A percentile compares a stretch with the other conserved stretches of the same genome.
Evolutionary conservation across 768 basidiomycete species (phyloP).

Genomic region (Cystobasidium onofrii): DNA sequence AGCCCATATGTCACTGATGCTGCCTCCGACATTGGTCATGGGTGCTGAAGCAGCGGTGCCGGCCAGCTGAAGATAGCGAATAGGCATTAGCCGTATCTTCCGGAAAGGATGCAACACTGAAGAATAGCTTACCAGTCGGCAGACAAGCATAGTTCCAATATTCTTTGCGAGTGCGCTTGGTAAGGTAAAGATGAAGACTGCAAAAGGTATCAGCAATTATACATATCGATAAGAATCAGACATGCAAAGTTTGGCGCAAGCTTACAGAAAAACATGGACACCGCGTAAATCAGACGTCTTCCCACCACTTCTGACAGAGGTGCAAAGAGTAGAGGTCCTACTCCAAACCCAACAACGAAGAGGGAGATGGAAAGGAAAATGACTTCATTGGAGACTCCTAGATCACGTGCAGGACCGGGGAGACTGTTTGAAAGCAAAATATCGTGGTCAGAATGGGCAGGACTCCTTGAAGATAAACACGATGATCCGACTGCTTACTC

Average conservation of each 20-base stretch:
- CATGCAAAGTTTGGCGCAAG: too few species aligned
- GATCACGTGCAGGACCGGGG: too few species aligned
- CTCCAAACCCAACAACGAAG: not conserved
- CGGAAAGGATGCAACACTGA: not conserved
- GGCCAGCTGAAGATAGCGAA: slow-evolving; percentile 36
- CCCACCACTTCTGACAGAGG: slow-evolving; percentile 34
- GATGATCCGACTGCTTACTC: too few species aligned
- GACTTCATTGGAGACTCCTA: not conserved
- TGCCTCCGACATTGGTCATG: slow-evolving; percentile 42
- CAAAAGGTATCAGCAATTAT: slow-evolving; percentile 40
- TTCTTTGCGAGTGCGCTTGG: slow-evolving; percentile 44
- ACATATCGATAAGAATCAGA: not conserved
- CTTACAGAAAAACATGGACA: slow-evolving; percentile 41
- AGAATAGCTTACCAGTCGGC: slow-evolving; percentile 32
- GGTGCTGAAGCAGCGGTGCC: slow-evolving; percentile 44
- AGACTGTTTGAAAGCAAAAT: too few species aligned
- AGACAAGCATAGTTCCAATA: slow-evolving; percentile 42
- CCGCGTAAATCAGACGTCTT: slow-evolving; percentile 41
- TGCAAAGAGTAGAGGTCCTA: not conserved
- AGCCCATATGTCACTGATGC: slow-evolving; percentile 41
- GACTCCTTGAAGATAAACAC: too few species aligned
- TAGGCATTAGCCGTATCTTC: not conserved
- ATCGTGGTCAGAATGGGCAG: too few species aligned
- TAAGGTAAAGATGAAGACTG: slow-evolving; percentile 42
- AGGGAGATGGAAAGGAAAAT: not conserved